phyloP scores from a whole-genome alignment of 352 stramenopile genomes.

The Albugo candida region DNA sequence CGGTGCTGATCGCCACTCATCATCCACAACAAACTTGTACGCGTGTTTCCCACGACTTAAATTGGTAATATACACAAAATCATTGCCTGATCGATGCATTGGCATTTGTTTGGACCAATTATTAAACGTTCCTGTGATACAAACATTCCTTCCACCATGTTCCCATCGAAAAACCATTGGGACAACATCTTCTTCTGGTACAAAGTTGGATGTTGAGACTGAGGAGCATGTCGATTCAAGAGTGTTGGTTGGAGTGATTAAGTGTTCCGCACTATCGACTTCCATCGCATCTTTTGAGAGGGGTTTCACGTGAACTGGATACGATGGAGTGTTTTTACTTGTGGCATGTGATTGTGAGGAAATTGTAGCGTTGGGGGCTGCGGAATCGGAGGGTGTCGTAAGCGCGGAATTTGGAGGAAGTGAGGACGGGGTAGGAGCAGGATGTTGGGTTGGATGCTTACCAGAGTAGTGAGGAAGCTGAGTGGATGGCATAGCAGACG shows the following conservation, averaged over 20 bases:
- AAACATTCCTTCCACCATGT: slow-evolving; percentile 90
- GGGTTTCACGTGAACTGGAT: background rate
- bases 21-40: slow-evolving; percentile 99
- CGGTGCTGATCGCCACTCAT: slow-evolving; percentile 94
- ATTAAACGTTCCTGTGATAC: slow-evolving; percentile 99
- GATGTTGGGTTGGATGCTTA: background rate
- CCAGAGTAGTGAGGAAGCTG: background rate
- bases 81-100: slow-evolving; percentile 98
- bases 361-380: background rate
- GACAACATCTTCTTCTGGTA: slow-evolving; percentile 22
- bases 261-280: slow-evolving; percentile 4
- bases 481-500: background rate
- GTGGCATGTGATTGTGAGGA: background rate
- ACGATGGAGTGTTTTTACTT: background rate
- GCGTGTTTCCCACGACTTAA: slow-evolving; percentile 94
- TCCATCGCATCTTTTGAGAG: slow-evolving; percentile 6
- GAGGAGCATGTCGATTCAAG: background rate
- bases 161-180: slow-evolving; percentile 98
- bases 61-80: slow-evolving; percentile 99
- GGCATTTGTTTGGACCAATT: slow-evolving; percentile 96
- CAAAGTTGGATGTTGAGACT: background rate
- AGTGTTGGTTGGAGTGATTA: background rate
- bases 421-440: background rate
- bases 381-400: background rate
- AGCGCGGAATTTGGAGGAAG: background rate